Percentiles rank a stretch among this genome's conserved stretches.
phyloP scores from a whole-genome alignment of 2,329 filamentous ascomycete genomes.

The Didymellaceae sp. region DNA sequence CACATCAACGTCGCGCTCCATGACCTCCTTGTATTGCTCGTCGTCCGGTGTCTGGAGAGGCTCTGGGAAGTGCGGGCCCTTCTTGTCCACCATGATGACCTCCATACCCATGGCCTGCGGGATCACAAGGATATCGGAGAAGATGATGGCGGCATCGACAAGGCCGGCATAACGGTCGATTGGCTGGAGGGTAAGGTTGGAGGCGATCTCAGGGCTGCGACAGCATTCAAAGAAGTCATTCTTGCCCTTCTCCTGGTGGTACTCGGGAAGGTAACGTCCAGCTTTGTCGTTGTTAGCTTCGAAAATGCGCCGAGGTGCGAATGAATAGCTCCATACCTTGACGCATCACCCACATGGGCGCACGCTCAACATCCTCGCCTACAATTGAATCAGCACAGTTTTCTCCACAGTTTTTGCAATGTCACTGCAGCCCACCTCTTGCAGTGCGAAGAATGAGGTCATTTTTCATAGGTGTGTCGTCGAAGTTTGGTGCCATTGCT shows the following conservation, averaged over 20 bases:
- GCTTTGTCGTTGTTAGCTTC: slow-evolving; percentile 60
- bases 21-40: slow-evolving; percentile 78
- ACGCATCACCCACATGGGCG: slow-evolving; percentile 99
- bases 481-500: slow-evolving; percentile 74
- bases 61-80: slow-evolving; percentile 91
- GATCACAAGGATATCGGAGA: slow-evolving; percentile 97
- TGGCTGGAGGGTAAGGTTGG: slow-evolving; percentile 90
- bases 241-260: slow-evolving; percentile 89
- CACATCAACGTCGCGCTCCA: slow-evolving; percentile 82
- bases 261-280: slow-evolving; percentile 95
- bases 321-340: slow-evolving; percentile 69
- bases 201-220: slow-evolving; percentile 88
- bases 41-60: slow-evolving; percentile 82
- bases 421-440: slow-evolving; percentile 65
- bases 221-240: slow-evolving; percentile 99
- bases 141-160: slow-evolving; percentile 96
- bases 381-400: slow-evolving; percentile 28
- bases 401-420: background rate
- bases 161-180: slow-evolving; percentile 90
- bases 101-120: slow-evolving; percentile 97
- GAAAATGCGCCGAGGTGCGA: background rate
- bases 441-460: slow-evolving; percentile 90
- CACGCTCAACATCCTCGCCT: slow-evolving; percentile 90
- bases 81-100: slow-evolving; percentile 98
- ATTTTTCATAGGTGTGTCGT: slow-evolving; percentile 76